Base-by-base conservation (phyloP, 2,329 filamentous ascomycete genomes). In the Diplodia seriata region DNA sequence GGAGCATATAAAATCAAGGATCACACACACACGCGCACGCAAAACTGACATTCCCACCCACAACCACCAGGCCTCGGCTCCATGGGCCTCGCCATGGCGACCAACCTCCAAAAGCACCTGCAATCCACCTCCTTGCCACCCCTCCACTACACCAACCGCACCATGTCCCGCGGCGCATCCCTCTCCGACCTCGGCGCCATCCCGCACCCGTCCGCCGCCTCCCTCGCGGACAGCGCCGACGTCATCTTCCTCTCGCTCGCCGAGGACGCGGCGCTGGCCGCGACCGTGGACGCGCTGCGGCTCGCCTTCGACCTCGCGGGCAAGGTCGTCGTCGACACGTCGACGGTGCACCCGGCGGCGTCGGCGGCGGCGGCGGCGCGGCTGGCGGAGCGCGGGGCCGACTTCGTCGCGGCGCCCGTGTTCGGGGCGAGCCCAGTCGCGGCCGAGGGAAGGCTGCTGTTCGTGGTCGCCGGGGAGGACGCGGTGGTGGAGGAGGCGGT, bases 371-470 rank as follows among this genome's bases (percentile, higher is more conserved):
- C 77, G 0, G 68, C 78, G 0, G 57, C 67, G 0, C 73, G 72
- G 0, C 70, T 85, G 0, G 59, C 67, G 0, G 71, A 68, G 4
- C 70, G 68, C 12, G 76, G 75, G 0, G 80, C 76, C 2, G 65
- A 68, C 3, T 84, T 84, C 57, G 72, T 85, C 33, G 79, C 83
- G 0, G 76, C 78, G 0, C 84, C 84, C 0, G 84, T 86, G 0
- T 86, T 86, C 68, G 84, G 84, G 7, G 82, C 83, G 3, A 84
- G 83, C 0, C 80, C 83, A 0, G 77, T 84, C n/a, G 84, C 84
- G 0, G 78, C 76, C 0, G 73, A 81, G 18, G 84, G 83, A 0
- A 76, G 80, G 50, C 75, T 85, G 1, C 74, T 86, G n/a, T 81
- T 84, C 66, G 79, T 82, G 0, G 69, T 83, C 6, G 83, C 83